Conservation (phyloP, 1,284 basidiomycete species). For the Fomitiporia mediterranea region DNA sequence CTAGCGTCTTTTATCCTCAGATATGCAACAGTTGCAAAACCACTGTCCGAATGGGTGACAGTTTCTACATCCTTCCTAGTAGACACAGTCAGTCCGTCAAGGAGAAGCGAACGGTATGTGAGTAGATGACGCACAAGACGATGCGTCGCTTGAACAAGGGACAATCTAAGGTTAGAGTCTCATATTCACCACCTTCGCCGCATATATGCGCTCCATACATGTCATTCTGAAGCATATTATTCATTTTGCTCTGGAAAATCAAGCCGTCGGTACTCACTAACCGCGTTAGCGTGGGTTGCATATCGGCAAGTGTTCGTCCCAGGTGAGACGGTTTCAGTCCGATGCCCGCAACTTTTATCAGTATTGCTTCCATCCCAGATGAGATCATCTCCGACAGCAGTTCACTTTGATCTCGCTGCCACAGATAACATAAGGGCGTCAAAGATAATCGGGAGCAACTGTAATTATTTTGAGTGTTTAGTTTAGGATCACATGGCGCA, state of each 20-base stretch:
- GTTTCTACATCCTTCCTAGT: slow-evolving; percentile 61
- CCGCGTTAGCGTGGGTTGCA: slow-evolving; percentile 69
- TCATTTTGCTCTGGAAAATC: background rate
- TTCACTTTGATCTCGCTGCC: slow-evolving; percentile 87
- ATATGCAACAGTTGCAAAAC: slow-evolving; percentile 85
- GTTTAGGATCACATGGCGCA: background rate
- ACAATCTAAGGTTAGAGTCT: slow-evolving; percentile 88
- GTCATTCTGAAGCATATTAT: slow-evolving; percentile 49
- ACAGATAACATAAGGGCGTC: slow-evolving; percentile 84
- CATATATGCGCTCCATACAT: slow-evolving; percentile 92
- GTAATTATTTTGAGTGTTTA: slow-evolving; percentile 6
- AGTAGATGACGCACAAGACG: slow-evolving; percentile 50
- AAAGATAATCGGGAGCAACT: slow-evolving; percentile 82
- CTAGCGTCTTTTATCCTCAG: slow-evolving; percentile 69
- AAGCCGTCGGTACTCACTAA: slow-evolving; percentile 49
- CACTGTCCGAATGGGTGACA: slow-evolving; percentile 70
- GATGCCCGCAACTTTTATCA: slow-evolving; percentile 97
- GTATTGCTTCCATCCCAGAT: slow-evolving; percentile 73
- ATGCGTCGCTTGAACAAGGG: slow-evolving; percentile 85
- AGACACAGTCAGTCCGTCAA: too few species aligned
- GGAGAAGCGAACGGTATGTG: background rate
- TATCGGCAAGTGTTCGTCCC: slow-evolving; percentile 71
- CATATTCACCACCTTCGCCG: slow-evolving; percentile 98
- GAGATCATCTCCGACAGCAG: slow-evolving; percentile 86
- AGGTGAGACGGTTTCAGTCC: slow-evolving; percentile 80